Base-by-base conservation (phyloP, 164 flowering plant species). In the Aristolochia fimbriata region DNA sequence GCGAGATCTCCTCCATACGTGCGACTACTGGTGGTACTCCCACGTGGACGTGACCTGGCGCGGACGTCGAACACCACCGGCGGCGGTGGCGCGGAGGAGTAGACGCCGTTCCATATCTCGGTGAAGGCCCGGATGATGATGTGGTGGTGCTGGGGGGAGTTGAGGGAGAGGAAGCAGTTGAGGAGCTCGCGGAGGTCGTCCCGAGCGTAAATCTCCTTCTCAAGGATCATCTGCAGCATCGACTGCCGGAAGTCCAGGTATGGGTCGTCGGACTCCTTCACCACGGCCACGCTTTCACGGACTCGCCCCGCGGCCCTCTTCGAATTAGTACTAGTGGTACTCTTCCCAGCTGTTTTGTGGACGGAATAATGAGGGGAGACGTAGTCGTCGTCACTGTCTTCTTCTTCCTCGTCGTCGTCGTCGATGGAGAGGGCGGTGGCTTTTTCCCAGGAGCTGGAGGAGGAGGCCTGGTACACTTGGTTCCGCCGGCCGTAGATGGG, bases 151-250 rank as follows among this genome's bases (percentile, higher is more conserved):
- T 56, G 64, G 4, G 85, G 84, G 21, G 88, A 76, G 57, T 87
- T 87, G 22, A 84, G 71, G 43, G 77, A 70, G 33, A 87, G 62
- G 47, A 87, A 81, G 64, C 94, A 83, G 43, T 71, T 60, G 21
- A 87, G 80, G 30, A 87, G 94, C 66, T 83, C 73, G 23, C 75
- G 51, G 1, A 87, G 79, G 41, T 74, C 91, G 0, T 80, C 81
- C 24, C 69, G 66, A 0, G 74, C 58, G 73, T 77, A 81, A 31
- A 87, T 83, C 64, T 81, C 69, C 22, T 76, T 81, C 78, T 83
- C 91, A 17, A 77, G 16, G 7, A 87, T 80, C 94, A 87, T 87
- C 58, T 84, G 88, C 30, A 83, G 68, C 90, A 87, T 87, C 4
- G 91, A 84, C 27, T 65, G 73, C 48, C 80, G 76, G 69, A 84